phyloP scores from a whole-genome alignment of 495 filamentous ascomycete species.

The Aspergillus incahuasiensis region DNA sequence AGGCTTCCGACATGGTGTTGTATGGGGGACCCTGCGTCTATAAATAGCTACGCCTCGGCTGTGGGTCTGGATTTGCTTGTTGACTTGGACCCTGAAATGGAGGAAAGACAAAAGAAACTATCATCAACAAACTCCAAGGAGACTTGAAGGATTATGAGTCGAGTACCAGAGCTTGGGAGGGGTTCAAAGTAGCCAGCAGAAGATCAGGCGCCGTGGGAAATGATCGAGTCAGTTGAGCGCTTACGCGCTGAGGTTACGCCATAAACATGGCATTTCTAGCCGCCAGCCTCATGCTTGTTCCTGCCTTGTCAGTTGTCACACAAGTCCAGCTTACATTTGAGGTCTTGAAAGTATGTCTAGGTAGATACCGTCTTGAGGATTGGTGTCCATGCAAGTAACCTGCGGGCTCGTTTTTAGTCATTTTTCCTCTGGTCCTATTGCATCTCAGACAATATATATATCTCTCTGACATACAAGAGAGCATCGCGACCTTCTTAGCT shows the following conservation, averaged over 20 bases:
- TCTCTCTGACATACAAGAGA: no score
- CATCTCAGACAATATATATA: no score
- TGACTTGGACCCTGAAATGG: not conserved
- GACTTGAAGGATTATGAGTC: not conserved
- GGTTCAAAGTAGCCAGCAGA: not conserved
- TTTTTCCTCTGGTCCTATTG: no score
- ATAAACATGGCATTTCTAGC: not conserved
- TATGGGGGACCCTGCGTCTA: not conserved
- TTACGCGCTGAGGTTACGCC: not conserved
- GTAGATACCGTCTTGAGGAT: no score
- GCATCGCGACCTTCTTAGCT: no score
- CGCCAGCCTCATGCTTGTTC: slow-evolving; percentile 8
- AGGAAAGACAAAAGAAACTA: not conserved
- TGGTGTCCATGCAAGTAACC: no score
- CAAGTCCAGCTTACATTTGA: not conserved
- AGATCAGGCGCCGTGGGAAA: not conserved
- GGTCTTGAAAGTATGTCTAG: no score
- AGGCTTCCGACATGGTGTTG: slow-evolving; percentile 13
- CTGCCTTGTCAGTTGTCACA: not conserved
- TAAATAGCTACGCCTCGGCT: not conserved
- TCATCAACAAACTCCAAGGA: not conserved
- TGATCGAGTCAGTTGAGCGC: slow-evolving; percentile 7
- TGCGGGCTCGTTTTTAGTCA: no score
- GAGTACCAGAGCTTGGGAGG: not conserved
- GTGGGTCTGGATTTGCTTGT: not conserved